A percentile compares a stretch with the other conserved stretches of the same genome.
Evolutionary conservation across 163 green algal species (phyloP).

Genomic region (Trebouxiophyceae sp.): DNA sequence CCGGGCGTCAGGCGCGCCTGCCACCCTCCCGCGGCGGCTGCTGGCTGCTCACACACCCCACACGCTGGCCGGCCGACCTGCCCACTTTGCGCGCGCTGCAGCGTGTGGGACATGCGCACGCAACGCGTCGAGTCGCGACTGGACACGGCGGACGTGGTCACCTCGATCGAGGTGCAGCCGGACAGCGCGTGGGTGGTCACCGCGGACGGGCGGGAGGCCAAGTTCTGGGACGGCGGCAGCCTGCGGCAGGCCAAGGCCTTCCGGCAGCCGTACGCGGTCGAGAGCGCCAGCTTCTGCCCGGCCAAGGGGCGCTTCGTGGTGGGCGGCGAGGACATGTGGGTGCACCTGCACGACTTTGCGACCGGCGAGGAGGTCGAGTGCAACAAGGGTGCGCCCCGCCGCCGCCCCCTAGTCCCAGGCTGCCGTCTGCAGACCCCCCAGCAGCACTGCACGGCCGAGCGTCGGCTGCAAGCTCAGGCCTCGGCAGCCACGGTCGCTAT

Average conservation of each 20-base stretch:
- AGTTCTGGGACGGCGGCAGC: conserved; percentile 54
- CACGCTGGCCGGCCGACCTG: too few species aligned
- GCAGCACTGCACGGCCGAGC: too few species aligned
- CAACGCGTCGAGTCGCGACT: conserved; percentile 50
- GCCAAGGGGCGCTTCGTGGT: conserved; percentile 36
- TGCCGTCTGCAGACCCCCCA: too few species aligned
- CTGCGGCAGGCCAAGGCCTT: conserved; percentile 38
- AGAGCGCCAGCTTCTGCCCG: conserved; percentile 72
- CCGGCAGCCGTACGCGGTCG: conserved; percentile 40
- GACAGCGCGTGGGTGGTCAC: conserved; percentile 70
- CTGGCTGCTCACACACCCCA: too few species aligned
- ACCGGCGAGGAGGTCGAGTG: conserved; percentile 77
- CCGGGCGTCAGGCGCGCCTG: conserved; percentile 30
- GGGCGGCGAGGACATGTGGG: conserved; percentile 97
- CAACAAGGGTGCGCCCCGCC: conserved; percentile 62
- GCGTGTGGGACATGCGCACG: conserved; percentile 75
- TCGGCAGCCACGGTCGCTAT: too few species aligned
- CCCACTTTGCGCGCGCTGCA: too few species aligned
- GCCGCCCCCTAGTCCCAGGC: too few species aligned
- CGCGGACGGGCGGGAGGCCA: conserved; percentile 56
- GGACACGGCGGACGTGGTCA: conserved; percentile 44
- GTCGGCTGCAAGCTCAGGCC: too few species aligned
- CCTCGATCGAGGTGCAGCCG: conserved; percentile 66
- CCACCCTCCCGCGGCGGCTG: too few species aligned
- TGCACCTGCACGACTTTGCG: conserved; percentile 81